These are phyloP conservation scores for Trifolium fragiferum DNA, from an alignment of 306 rosid species.

Conservation along the genomic window DNA sequence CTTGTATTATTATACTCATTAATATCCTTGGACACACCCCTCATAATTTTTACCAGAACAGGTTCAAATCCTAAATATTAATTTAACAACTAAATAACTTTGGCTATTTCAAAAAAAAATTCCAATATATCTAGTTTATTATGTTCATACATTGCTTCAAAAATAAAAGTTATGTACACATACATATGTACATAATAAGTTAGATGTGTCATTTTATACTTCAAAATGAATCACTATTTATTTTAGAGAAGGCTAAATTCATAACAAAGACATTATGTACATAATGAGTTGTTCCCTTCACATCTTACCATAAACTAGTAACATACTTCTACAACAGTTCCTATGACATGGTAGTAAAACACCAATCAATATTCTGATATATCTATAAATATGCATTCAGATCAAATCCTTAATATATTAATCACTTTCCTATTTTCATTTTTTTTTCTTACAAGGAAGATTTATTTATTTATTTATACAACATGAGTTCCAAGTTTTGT, in stretches of 20 bases:
- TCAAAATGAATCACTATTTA: neutral
- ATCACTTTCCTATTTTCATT: constrained; percentile 42
- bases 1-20: too few relatives aligned
- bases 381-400: constrained; percentile 41
- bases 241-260: neutral
- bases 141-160: too few relatives aligned
- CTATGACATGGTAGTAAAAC: constrained; percentile 37
- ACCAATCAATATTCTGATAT: constrained; percentile 36
- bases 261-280: neutral
- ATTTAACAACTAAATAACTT: too few relatives aligned
- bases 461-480: constrained; percentile 51
- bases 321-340: constrained; percentile 25
- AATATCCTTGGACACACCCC: too few relatives aligned
- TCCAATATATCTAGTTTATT: too few relatives aligned
- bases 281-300: constrained; percentile 25
- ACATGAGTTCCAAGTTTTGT: constrained; percentile 45
- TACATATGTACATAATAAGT: neutral
- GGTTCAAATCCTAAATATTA: too few relatives aligned
- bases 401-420: constrained; percentile 48
- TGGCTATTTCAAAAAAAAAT: too few relatives aligned
- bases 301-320: constrained; percentile 37
- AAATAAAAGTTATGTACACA: neutral
- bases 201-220: neutral
- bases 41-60: too few relatives aligned
- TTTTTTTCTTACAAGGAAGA: constrained; percentile 29